Evolutionary conservation across 768 basidiomycete genomes (phyloP).

Genomic region (Boletus edulis): DNA sequence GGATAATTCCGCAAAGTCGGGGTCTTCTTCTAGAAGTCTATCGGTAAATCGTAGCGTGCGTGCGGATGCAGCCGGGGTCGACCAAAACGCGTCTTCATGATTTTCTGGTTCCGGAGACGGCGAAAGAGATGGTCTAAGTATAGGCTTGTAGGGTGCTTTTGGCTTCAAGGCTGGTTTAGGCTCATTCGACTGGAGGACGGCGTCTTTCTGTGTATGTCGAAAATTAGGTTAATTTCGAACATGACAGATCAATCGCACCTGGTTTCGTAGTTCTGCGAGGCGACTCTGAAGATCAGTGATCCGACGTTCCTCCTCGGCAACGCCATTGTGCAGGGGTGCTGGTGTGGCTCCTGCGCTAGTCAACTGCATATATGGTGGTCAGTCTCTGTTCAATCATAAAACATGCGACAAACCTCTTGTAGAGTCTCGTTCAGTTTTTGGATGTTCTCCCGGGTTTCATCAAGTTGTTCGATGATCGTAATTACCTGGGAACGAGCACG

Average conservation of each 20-base stretch:
- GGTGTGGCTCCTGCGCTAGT: constrained; percentile 15
- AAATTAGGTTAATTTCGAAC: neutral
- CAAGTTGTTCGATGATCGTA: constrained; percentile 39
- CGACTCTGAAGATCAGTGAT: constrained; percentile 43
- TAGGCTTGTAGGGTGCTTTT: constrained; percentile 9
- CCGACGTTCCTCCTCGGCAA: constrained; percentile 40
- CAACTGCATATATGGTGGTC: constrained; percentile 9
- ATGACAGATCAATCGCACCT: constrained; percentile 27
- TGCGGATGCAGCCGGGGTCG: constrained; percentile 49
- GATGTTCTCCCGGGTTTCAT: constrained; percentile 37
- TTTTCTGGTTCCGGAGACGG: constrained; percentile 29
- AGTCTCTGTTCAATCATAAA: constrained; percentile 2
- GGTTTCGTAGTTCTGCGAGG: constrained; percentile 39
- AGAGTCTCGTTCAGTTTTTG: constrained; percentile 33
- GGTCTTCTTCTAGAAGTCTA: constrained; percentile 60
- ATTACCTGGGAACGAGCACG: constrained; percentile 42
- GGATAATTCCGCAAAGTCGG: constrained; percentile 53
- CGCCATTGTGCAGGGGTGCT: constrained; percentile 21
- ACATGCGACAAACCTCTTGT: constrained; percentile 37
- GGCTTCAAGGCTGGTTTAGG: constrained; percentile 5
- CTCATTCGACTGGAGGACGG: constrained; percentile 24
- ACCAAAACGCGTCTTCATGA: constrained; percentile 63
- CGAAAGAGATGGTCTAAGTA: constrained; percentile 13
- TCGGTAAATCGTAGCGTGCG: constrained; percentile 64
- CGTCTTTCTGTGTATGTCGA: constrained; percentile 25